Conservation (phyloP, 2,329 filamentous ascomycete species). For the Epichloe gansuensis region DNA sequence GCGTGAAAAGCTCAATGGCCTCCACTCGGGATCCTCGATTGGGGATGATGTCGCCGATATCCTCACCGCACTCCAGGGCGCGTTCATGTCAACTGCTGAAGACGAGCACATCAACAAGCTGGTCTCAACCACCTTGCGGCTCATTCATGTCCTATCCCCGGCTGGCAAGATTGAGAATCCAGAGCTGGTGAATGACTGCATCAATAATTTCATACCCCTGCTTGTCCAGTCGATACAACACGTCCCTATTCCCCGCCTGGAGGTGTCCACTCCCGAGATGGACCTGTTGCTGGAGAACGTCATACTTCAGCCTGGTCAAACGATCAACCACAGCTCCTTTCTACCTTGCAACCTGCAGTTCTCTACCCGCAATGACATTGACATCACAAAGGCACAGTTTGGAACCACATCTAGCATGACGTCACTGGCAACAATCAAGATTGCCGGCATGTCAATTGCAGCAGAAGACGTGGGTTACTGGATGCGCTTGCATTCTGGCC, state of each 20-base stretch:
- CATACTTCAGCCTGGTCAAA: constrained; percentile 76
- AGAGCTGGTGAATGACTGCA: constrained; percentile 61
- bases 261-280: constrained; percentile 69
- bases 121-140: constrained; percentile 50
- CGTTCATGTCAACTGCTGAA: constrained; percentile 54
- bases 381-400: constrained; percentile 62
- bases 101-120: constrained; percentile 65
- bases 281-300: constrained; percentile 85
- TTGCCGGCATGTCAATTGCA: constrained; percentile 72
- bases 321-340: constrained; percentile 78
- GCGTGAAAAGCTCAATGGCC: constrained; percentile 44
- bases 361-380: constrained; percentile 75
- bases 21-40: constrained; percentile 55
- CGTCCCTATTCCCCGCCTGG: constrained; percentile 81
- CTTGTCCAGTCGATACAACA: constrained; percentile 70
- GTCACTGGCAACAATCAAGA: constrained; percentile 62
- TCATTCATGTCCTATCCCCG: constrained; percentile 60
- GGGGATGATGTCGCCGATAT: constrained; percentile 62
- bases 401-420: constrained; percentile 52
- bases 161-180: constrained; percentile 50
- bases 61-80: constrained; percentile 54
- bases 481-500: constrained; percentile 64
- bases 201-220: constrained; percentile 71
- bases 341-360: constrained; percentile 73
- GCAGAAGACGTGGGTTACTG: constrained; percentile 87